Evolutionary conservation across 164 flowering plant genomes (phyloP), one percentile per base, ranked within the genome.

Genomic region (Berberis thunbergii): DNA sequence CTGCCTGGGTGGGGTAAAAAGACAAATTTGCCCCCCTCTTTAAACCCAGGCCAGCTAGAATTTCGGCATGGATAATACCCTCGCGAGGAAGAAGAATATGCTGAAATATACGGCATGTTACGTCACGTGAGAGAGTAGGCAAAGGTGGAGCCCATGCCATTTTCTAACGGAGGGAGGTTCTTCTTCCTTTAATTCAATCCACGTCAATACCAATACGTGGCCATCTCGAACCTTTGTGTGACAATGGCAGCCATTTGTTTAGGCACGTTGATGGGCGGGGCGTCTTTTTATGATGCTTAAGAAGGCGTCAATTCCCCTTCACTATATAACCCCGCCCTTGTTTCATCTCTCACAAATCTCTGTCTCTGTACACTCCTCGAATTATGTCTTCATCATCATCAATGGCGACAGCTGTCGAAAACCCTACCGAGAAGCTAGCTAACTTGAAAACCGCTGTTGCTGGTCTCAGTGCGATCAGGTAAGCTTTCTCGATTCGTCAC

Each of bases 401-500:
- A 71, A 85, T 83, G 87, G 77, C 86, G 44, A 68, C 80, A 40
- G 80, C 77, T 46, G 72, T 79, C 41, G 62, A 80, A 2, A 69
- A 61, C 59, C 57, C 78, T 53, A 41, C 84, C 39, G 85, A 84
- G 71, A 90, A 84, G 79, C 65, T 93, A 68, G 9, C 78, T 8
- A 67, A 79, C 40, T 95, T 93, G 55, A 70, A 70, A 58, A 72
- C 97, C 41, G 77, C 88, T 4, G 88, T 83, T 60, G 71, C 94
- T 43, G 79, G 81, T 38, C 95, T 93, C 66, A 54, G 56, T 64
- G 86, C 88, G 69, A 90, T 93, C 87, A 93, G 98, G 98, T 82
- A 38, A 41, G 6, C 2, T 53, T 6, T 40, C 45, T 26, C 1
- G 7, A 7, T 48, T 48, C 3, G 45, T 26, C 41, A 7, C 6